Conservation (phyloP, 2,329 filamentous ascomycete species). For the Curvularia verruculosa region DNA sequence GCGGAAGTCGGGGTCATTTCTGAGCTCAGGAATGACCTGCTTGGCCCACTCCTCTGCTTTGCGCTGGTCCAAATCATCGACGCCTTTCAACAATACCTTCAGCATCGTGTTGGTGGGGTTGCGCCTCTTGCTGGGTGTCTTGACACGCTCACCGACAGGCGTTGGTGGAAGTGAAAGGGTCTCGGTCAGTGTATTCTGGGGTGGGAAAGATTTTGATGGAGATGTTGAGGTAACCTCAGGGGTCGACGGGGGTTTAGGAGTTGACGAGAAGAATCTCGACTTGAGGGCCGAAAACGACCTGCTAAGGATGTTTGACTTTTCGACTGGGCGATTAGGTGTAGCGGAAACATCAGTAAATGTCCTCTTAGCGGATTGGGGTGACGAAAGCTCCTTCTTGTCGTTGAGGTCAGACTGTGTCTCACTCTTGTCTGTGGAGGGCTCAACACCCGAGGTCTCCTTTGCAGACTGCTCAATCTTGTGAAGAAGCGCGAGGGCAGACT, state of each 20-base stretch:
- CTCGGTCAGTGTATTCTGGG: conserved; percentile 28
- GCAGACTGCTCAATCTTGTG: conserved; percentile 28
- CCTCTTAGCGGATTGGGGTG: conserved; percentile 9
- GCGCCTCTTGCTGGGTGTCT: conserved; percentile 22
- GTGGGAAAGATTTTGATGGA: conserved; percentile 17
- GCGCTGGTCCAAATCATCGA: conserved; percentile 25
- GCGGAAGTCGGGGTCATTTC: conserved; percentile 25
- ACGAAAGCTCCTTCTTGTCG: conserved; percentile 8
- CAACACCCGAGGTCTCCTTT: conserved; percentile 11
- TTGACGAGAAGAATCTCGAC: conserved; percentile 21
- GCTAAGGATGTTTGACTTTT: conserved; percentile 22
- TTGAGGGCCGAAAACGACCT: conserved; percentile 34
- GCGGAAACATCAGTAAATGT: conserved; percentile 7
- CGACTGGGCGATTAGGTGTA: conserved; percentile 17
- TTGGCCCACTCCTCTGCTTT: conserved; percentile 39
- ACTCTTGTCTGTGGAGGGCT: conserved; percentile 4
- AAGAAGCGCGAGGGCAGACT: conserved; percentile 31
- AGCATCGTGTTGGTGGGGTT: conserved; percentile 24
- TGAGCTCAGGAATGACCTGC: conserved; percentile 25
- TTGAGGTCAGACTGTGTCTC: conserved; percentile 7
- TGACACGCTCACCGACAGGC: conserved; percentile 35
- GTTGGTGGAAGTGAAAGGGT: conserved; percentile 35
- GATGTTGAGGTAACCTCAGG: conserved; percentile 17
- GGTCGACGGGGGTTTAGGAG: conserved; percentile 9
- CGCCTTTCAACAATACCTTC: conserved; percentile 26